phyloP scores from a whole-genome alignment of 1,284 basidiomycete genomes.

The Xanthoconium separans region DNA sequence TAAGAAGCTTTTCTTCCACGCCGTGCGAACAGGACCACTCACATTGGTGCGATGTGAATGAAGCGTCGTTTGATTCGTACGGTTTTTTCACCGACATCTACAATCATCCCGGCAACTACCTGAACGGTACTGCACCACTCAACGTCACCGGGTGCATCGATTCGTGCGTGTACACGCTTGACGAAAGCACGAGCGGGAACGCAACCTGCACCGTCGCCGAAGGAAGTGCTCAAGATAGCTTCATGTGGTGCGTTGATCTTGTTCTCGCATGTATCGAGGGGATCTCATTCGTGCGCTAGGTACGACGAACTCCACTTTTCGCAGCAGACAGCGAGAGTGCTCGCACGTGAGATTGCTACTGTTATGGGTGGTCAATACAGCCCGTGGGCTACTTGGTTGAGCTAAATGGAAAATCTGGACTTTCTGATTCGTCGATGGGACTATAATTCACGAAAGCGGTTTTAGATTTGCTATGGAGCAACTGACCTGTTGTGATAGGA shows the following conservation, averaged over 20 bases:
- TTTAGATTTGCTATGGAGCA: too few species aligned
- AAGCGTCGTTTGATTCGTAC: constrained; percentile 37
- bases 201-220: constrained; percentile 26
- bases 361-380: constrained; percentile 26
- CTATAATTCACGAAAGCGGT: too few species aligned
- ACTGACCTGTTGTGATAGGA: too few species aligned
- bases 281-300: constrained; percentile 15
- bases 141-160: constrained; percentile 33
- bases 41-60: not conserved
- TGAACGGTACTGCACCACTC: constrained; percentile 36
- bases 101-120: constrained; percentile 30
- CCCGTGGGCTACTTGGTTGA: constrained; percentile 32
- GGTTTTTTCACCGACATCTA: constrained; percentile 37
- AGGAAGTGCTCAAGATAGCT: constrained; percentile 33
- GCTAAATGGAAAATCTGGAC: constrained; percentile 9
- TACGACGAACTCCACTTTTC: constrained; percentile 33
- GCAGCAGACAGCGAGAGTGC: constrained; percentile 33
- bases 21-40: not conserved
- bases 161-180: constrained; percentile 28
- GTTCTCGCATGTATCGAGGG: not conserved
- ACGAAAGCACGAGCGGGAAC: constrained; percentile 14
- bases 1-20: constrained; percentile 2
- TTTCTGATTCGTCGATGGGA: too few species aligned
- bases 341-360: constrained; percentile 31
- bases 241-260: constrained; percentile 29